Base-by-base conservation (phyloP, 2,329 filamentous ascomycete genomes). In the Venturia nashicola region DNA sequence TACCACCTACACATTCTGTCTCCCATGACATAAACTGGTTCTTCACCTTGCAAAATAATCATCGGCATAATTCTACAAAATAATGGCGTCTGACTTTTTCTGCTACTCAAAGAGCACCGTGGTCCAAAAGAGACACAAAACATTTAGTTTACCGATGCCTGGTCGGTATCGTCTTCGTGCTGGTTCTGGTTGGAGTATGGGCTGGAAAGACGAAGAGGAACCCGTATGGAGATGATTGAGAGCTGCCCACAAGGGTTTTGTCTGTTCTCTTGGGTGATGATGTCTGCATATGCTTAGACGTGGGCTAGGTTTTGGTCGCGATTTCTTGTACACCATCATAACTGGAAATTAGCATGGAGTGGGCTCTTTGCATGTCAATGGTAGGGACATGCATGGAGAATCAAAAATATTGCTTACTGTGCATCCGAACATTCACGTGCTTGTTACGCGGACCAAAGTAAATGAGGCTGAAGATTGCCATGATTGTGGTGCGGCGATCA, bases 101-200 rank as follows among this genome's bases (percentile, higher is more conserved):
- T 40, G 27, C 27, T n/a, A 60, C 23, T 5, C n/a, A 46, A 62
- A 62, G 60, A 48, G 60, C 60, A n/a, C 44, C 60, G 11, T 46
- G 60, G 44, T 62, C 60, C 34, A 62, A 62, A 62, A 62, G 27
- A 43, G 60, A 62, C n/a, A 62, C 40, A 14, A 48, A 46, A 48
- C 60, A 43, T 32, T 62, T 51, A 44, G n/a, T 48, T 18, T 48
- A 51, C 60, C 20, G 60, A 34, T 62, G 42, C 32, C 43, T 42
- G 43, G 40, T 62, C 44, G 42, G 32, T 18, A 51, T 62, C 11
- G 11, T 62, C 23, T 27, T 46, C 23, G 60, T 62, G 32, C 42
- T 46, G 42, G 42, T 62, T 20, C 23, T 62, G 16, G n/a, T 62
- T 12, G 60, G 32, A 14, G 34, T 48, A 14, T 46, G 60, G 39